Evolutionary conservation across 805 yeast species (phyloP).

Genomic region (Wickerhamiella bombiphila): DNA sequence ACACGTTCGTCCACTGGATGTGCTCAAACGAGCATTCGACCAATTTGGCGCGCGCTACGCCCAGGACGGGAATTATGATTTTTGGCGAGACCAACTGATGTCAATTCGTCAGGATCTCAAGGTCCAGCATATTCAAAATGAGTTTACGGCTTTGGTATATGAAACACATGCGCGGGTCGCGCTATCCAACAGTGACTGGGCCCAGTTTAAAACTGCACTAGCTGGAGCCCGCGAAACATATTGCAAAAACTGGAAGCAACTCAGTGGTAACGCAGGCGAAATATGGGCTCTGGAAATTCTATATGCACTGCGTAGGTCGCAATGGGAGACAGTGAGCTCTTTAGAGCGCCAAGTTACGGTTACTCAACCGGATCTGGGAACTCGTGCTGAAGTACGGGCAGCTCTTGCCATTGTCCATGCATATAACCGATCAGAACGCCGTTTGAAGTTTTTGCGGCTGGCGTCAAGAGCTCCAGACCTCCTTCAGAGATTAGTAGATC

Average conservation of each 20-base stretch:
- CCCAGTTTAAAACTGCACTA: slow-evolving; percentile 92
- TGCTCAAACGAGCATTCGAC: slow-evolving; percentile 44
- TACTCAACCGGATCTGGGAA: neutral
- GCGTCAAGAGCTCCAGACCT: too few relatives aligned
- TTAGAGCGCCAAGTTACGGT: neutral
- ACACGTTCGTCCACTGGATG: slow-evolving; percentile 55
- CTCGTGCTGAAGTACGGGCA: too few relatives aligned
- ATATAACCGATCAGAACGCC: too few relatives aligned
- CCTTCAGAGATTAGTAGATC: too few relatives aligned
- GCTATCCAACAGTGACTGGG: slow-evolving; percentile 65
- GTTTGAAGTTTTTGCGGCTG: too few relatives aligned
- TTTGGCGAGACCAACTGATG: slow-evolving; percentile 78
- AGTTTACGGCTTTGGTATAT: slow-evolving; percentile 64
- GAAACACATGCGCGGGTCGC: slow-evolving; percentile 83
- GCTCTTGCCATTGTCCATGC: too few relatives aligned
- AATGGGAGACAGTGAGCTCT: neutral
- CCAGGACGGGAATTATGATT: slow-evolving; percentile 43
- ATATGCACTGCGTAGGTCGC: neutral
- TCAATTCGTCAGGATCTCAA: slow-evolving; percentile 86
- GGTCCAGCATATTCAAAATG: slow-evolving; percentile 72
- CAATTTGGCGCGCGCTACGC: slow-evolving; percentile 40
- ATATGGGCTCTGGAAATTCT: neutral
- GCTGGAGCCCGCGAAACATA: slow-evolving; percentile 44
- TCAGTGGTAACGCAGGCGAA: neutral
- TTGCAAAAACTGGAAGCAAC: slow-evolving; percentile 22